Evolutionary conservation across 192 early-diverging fungal species (phyloP).

Genomic region (Umbelopsis sp.): DNA sequence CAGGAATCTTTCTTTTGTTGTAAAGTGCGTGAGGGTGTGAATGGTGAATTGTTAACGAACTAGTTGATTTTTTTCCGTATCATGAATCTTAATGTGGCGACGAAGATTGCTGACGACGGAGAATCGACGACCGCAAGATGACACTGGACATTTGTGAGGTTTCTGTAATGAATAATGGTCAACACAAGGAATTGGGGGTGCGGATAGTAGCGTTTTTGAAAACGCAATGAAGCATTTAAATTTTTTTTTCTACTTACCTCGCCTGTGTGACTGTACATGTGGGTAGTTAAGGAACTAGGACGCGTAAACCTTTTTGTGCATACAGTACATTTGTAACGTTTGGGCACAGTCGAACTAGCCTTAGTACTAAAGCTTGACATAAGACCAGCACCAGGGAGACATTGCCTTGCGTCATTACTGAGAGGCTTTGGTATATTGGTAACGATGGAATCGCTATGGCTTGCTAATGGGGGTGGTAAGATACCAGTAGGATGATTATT

Average conservation of each 20-base stretch:
- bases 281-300: conserved; percentile 38
- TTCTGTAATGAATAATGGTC: conserved; percentile 17
- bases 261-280: conserved; percentile 43
- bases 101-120: conserved; percentile 72
- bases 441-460: background rate
- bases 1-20: no score
- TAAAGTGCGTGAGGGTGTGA: background rate
- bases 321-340: conserved; percentile 38
- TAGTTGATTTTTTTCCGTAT: background rate
- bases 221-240: no score
- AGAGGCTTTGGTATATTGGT: background rate
- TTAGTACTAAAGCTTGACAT: conserved; percentile 37
- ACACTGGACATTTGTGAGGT: conserved; percentile 53
- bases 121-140: conserved; percentile 65
- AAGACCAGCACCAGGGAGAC: conserved; percentile 8
- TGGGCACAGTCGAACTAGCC: conserved; percentile 24
- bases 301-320: conserved; percentile 42
- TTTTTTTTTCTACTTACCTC: conserved; percentile 25
- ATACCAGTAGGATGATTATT: background rate
- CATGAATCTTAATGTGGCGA: conserved; percentile 62
- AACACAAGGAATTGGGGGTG: background rate
- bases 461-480: background rate
- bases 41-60: background rate
- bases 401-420: background rate
- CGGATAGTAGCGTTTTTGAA: no score